Evolutionary conservation across 202 grass and related monocot genomes (phyloP).

Genomic region (Cymbopogon flexuosus): DNA sequence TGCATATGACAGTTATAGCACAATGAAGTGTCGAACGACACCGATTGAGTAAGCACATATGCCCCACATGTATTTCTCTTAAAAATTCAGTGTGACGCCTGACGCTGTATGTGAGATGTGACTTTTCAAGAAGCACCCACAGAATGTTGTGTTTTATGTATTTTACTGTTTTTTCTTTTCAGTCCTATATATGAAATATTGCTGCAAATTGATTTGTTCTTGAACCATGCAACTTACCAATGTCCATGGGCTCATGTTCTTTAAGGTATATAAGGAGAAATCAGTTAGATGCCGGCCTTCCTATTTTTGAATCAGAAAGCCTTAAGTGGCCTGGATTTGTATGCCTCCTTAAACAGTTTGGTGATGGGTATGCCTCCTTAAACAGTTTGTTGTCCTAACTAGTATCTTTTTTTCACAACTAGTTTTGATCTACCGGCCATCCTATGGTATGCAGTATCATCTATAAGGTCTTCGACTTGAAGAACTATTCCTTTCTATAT

Average conservation of each 20-base stretch:
- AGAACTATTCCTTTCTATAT: conserved; percentile 84
- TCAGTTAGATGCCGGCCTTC: conserved; percentile 69
- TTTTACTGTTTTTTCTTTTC: background rate
- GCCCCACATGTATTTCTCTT: background rate
- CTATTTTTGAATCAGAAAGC: conserved; percentile 82
- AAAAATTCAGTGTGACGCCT: background rate
- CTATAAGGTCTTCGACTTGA: conserved; percentile 87
- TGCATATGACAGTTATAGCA: conserved; percentile 73
- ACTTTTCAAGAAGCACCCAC: background rate
- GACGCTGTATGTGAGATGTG: too few species aligned
- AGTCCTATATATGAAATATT: background rate
- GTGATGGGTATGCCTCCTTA: conserved; percentile 45
- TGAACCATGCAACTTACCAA: background rate
- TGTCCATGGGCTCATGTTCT: conserved; percentile 10
- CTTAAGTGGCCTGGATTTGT: conserved; percentile 95
- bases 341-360: conserved; percentile 14
- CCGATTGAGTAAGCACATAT: conserved; percentile 75
- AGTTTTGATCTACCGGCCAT: conserved; percentile 20
- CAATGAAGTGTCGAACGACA: conserved; percentile 81
- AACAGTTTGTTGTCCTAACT: background rate
- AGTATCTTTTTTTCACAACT: background rate
- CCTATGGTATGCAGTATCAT: conserved; percentile 49
- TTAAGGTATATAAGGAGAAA: conserved; percentile 88
- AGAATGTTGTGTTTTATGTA: background rate
- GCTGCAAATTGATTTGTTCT: background rate